Base-by-base conservation (phyloP, 495 filamentous ascomycete genomes). In the Aspergillus coremiiformis region DNA sequence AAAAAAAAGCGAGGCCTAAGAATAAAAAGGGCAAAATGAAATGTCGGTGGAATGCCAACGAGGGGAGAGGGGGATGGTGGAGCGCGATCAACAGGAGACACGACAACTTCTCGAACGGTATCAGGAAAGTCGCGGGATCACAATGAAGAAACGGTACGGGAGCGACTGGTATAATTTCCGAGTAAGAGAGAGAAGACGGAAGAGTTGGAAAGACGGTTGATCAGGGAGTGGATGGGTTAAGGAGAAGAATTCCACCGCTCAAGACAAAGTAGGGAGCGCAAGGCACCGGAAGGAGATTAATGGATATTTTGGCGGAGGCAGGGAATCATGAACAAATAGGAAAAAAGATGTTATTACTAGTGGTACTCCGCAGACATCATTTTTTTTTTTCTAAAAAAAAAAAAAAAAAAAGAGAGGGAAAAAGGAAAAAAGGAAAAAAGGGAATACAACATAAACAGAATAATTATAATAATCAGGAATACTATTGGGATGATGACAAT, bases 231-330 rank as follows among this genome's bases (percentile, higher is more conserved):
- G 46, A 44, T 30, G 33, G 46, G 52, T 24, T 52, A 44, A 53
- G 41, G 39, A 51, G 39, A 44, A 47, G 44, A 43, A 52, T 44
- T 49, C 45, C 43, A 49, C 44, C 19, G 44, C 27, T 12, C 6
- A 37, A 37, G 44, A 20, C 37, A 44, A 53, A n/a, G 44, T 39
- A 56, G 47, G 51, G 51, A 49, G 51, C 30, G 48, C 59, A 56
- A 58, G 48, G 47, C 37, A 54, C 17, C 39, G 24, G 35, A 35
- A 35, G 42, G 47, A 44, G 37, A 50, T 33, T 15, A 39, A 51
- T 15, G 22, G 27, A 43, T 32, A 50, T 32, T 45, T 30, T 44
- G 27, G 42, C 14, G n/a, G 27, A 10, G 14, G 7, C 27, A 23
- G 17, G 9, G 29, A 37, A 49, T 48, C 42, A 39, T 44, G 49